Evolutionary conservation across 805 yeast genomes (phyloP), one percentile per base, ranked within the genome.

Genomic region (Torulaspora indica): DNA sequence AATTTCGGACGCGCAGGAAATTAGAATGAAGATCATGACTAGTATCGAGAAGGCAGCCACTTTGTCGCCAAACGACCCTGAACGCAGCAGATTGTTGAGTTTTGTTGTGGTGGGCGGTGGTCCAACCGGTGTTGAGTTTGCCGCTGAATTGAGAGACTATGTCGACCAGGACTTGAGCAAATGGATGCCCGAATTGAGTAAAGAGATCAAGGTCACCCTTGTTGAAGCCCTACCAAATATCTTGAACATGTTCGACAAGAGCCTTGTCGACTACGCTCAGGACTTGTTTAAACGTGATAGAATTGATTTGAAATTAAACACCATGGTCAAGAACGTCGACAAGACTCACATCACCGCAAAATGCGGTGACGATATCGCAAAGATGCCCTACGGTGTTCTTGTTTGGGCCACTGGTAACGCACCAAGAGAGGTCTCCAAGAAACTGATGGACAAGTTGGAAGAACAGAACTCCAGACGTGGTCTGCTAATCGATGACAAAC

Each of bases 401-500:
- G 95, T 90, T 51, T 90, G 98, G 98, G 97, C 97, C 47, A 90
- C 96, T 50, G 98, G 98, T 71, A 89, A 90, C 68, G 89, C 90
- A 43, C 89, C 88, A 52, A 81, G 97, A 69, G 81, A 78, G 35
- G 73, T 91, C 39, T 76, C 85, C 39, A 73, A 77, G 51, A 76
- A 78, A 57, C 72, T 90, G 59, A 78, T 86, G 66, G 60, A 76
- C 36, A 75, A 77, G 67, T 72, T 91, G 54, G 83, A 85, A 35
- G 85, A 78, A 57, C 81, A 79, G 67, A 79, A 82, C 61, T 88
- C 95, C 38, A 81, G 95, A 72, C 82, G 97, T 67, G 98, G 98
- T 51, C 75, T 90, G 58, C 74, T 88, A 53, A 82, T 91, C 47
- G 83, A 90, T 68, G 95, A 87, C 45, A 82, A 77, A 65, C 71